Conservation (phyloP, 164 flowering plant genomes). For the Dillenia suffruticosa region DNA sequence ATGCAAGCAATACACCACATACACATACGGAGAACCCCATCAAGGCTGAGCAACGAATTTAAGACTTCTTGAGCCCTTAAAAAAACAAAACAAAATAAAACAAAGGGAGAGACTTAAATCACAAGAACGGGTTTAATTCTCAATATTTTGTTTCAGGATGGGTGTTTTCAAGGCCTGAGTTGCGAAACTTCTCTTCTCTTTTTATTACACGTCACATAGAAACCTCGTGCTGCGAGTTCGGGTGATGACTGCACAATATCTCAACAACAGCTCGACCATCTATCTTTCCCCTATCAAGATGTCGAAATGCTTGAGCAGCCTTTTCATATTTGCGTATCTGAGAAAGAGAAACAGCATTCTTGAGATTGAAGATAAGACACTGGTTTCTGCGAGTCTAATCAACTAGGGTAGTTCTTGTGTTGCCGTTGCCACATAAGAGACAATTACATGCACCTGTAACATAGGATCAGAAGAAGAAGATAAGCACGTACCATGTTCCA, state of each 20-base stretch:
- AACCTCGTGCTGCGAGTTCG: no score
- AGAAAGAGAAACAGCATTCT: slow-evolving; percentile 51
- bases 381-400: slow-evolving; percentile 78
- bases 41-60: no score
- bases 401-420: slow-evolving; percentile 74
- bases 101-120: no score
- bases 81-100: no score
- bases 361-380: slow-evolving; percentile 56
- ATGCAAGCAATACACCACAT: no score
- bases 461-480: not conserved
- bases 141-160: no score
- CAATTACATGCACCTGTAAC: slow-evolving; percentile 61
- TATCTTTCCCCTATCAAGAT: slow-evolving; percentile 70
- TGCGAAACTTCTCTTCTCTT: no score
- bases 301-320: slow-evolving; percentile 60
- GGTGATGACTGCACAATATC: slow-evolving; percentile 36
- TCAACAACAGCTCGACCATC: slow-evolving; percentile 83
- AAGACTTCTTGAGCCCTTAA: no score
- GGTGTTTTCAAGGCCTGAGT: no score
- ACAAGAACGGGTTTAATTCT: no score
- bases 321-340: slow-evolving; percentile 76
- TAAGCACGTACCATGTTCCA: not conserved
- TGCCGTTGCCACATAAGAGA: slow-evolving; percentile 74
- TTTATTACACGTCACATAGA: no score
- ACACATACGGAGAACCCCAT: no score